Base-by-base conservation (phyloP, 225 moss, liverwort and hornwort genomes). In the Ulota crispa region DNA sequence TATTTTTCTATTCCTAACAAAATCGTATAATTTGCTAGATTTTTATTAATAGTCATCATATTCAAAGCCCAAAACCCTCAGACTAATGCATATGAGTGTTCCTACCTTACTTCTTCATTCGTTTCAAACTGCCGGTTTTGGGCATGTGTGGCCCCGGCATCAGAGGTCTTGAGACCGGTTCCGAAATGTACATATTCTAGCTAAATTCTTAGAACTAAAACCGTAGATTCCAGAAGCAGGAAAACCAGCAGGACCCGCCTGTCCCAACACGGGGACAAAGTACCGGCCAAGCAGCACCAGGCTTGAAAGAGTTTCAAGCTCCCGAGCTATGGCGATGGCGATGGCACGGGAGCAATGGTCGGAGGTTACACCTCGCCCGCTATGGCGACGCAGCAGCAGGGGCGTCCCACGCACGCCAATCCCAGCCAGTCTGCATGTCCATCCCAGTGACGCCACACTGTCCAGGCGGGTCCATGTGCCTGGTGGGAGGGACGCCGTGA, bases 201-300 rank as follows among this genome's bases (percentile, higher is more conserved):
- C 0, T 14, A 3, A 9, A 56, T 39, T 39, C 39, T 5, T 78
- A 78, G 57, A 78, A 23, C 37, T 9, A 68, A 0, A 42, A 28
- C 42, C 9, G 30, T 70, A 79, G 70, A 70, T 43, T 1, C 20
- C 6, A 52, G 24, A 4, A 10, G 39, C 28, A 56, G 28, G 41
- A 14, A 19, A 0, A 4, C 16, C 2, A 23, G 12, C 27, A 3
- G 30, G 21, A 18, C 41, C 21, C 8, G 47, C 28, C 2, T 47
- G 67, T 83, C 79, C 21, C 18, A 30, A 16, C 16, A 11, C 59
- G 0, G 47, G 73, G 83, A 83, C 73, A 73, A 50, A 11, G 15
- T 7, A 73, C 83, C 60, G 36, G 59, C 67, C 66, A 59, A 54
- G 26, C 50, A 50, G 6, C 5, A 50, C 50, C 50, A 50, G 18